Base-by-base conservation (phyloP, 352 stramenopile species). In the Nothophytophthora sp. region DNA sequence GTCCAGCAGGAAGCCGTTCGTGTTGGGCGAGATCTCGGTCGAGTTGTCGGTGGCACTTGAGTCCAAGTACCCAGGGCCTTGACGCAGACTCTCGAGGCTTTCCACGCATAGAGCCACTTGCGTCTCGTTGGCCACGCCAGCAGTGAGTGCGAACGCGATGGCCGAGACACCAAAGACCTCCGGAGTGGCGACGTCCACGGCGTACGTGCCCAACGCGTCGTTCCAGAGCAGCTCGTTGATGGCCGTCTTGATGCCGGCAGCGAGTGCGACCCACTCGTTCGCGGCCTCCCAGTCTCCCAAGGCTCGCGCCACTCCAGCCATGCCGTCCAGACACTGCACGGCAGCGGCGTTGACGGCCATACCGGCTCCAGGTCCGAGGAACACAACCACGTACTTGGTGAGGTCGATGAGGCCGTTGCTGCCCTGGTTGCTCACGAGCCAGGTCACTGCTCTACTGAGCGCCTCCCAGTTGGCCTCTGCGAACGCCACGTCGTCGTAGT, bases 141-240 rank as follows among this genome's bases (percentile, higher is more conserved):
- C 60, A 11, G 55, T 70, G 35, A 70, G 30, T 16, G 51, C 56
- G 27, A 71, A 71, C 25, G 62, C 56, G 19, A 28, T 67, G 18
- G 56, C 51, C n/a, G 50, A 60, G n/a, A 71, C 62, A 4, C 55
- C 62, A 20, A 60, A 71, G 0, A 56, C 50, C 8, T 67, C 56
- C 8, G 46, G 55, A 1, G 40, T 56, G 5, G 56, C 63, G 0
- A 56, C 24, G 7, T 56, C 54, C 27, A 70, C 22, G 2, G 46
- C 40, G 33, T 70, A 70, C n/a, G 58, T 56, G 12, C 51, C 56
- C 8, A 57, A 18, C 1, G 62, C 58, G 20, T 67, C 56, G 33
- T 61, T 67, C 57, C 62, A 71, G 9, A 71, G 47, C 41, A 67
- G n/a, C n/a, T 55, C 29, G 33, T 71, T 67, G 42, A 71, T 60